Evolutionary conservation across 441 rosid species (phyloP).

Genomic region (Arabidopsis hybrid): DNA sequence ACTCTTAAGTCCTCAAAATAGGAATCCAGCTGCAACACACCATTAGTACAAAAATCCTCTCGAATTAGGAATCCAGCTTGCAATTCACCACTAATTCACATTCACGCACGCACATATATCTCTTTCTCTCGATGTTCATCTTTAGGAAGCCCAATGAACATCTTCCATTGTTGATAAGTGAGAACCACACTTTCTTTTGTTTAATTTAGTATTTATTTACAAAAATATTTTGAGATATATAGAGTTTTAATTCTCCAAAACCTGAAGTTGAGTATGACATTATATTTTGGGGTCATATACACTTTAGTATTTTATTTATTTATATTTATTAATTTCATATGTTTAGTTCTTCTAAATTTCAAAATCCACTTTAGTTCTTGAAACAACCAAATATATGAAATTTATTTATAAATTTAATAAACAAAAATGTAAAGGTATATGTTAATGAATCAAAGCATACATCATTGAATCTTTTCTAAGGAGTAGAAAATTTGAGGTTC

Average conservation of each 20-base stretch:
- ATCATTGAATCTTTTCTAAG: neutral
- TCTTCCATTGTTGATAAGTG: slow-evolving; percentile 31
- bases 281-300: too few species aligned
- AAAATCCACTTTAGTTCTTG: neutral
- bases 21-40: slow-evolving; percentile 46
- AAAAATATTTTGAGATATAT: too few species aligned
- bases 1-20: slow-evolving; percentile 10
- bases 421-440: neutral
- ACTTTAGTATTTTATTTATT: too few species aligned
- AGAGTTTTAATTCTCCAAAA: neutral
- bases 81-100: slow-evolving; percentile 41
- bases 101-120: slow-evolving; percentile 26
- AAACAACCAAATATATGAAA: neutral
- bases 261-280: neutral
- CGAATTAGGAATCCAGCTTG: slow-evolving; percentile 44
- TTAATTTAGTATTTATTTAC: neutral
- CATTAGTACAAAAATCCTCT: neutral
- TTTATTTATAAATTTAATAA: neutral
- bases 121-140: slow-evolving; percentile 27
- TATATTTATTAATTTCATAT: too few species aligned
- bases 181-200: neutral
- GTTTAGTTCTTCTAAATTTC: too few species aligned
- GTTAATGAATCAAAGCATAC: slow-evolving; percentile 24
- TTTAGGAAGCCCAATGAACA: slow-evolving; percentile 31
- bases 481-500: neutral